These are phyloP conservation scores for Cardamine chenopodiifolia DNA, from an alignment of 345 rosid genomes.

Conservation along the genomic window DNA sequence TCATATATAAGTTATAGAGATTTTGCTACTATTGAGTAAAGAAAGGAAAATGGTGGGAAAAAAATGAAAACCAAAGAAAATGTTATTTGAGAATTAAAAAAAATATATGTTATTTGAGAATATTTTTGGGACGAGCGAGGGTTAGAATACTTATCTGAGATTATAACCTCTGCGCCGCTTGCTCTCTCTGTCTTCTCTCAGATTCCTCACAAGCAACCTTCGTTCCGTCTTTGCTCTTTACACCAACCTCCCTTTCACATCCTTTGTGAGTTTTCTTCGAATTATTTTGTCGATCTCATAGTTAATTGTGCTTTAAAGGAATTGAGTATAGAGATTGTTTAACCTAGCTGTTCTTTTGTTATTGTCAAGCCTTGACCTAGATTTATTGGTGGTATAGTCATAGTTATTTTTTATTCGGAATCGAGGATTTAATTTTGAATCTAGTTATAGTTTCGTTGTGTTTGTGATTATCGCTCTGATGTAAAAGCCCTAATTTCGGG, in stretches of 20 bases:
- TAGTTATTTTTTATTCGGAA: neutral
- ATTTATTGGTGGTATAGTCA: neutral
- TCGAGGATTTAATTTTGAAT: neutral
- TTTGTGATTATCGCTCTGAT: neutral
- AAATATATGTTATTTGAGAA: neutral
- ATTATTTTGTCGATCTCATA: neutral
- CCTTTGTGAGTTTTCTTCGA: slow-evolving; percentile 9
- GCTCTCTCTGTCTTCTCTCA: neutral
- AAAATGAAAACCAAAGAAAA: too few species aligned
- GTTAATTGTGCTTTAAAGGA: neutral
- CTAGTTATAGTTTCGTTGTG: neutral
- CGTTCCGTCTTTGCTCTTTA: neutral
- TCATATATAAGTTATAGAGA: too few species aligned
- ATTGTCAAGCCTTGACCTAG: neutral
- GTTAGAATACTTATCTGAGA: neutral
- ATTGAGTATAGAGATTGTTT: neutral
- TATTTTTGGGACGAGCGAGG: neutral
- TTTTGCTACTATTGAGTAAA: neutral
- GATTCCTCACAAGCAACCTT: slow-evolving; percentile 16
- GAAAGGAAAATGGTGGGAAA: too few species aligned
- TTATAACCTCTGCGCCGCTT: slow-evolving; percentile 23
- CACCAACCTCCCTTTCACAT: neutral
- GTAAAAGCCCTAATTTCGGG: slow-evolving; percentile 5
- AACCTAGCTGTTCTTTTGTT: neutral
- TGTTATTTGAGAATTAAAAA: too few species aligned